Evolutionary conservation across 345 rosid genomes (phyloP).

Genomic region (Bruguiera gymnorhiza): DNA sequence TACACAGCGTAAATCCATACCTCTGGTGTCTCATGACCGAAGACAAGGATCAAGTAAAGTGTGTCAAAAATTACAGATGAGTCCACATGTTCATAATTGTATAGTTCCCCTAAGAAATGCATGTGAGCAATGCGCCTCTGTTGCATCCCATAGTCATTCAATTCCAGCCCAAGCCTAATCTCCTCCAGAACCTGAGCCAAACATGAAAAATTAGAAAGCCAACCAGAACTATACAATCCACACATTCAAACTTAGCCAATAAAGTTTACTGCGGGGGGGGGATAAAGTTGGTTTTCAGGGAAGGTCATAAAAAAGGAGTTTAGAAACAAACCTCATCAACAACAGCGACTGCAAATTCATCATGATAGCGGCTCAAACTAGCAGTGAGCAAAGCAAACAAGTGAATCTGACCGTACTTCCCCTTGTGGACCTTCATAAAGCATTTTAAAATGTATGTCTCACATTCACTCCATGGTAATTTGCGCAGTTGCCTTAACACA

Average conservation of each 20-base stretch:
- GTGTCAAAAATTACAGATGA: slow-evolving; percentile 97
- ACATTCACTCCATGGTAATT: slow-evolving; percentile 94
- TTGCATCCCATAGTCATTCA: slow-evolving; percentile 96
- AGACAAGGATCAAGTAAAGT: slow-evolving; percentile 70
- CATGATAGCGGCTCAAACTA: slow-evolving; percentile 97
- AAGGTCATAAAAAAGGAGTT: background rate
- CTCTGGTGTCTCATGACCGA: slow-evolving; percentile 83
- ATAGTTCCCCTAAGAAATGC: slow-evolving; percentile 95
- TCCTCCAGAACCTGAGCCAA: slow-evolving; percentile 89
- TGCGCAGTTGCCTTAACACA: slow-evolving; percentile 95
- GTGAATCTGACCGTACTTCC: slow-evolving; percentile 97
- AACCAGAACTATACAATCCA: background rate
- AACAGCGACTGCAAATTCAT: slow-evolving; percentile 94
- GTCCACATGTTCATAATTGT: slow-evolving; percentile 96
- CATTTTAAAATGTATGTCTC: slow-evolving; percentile 90
- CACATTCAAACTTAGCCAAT: background rate
- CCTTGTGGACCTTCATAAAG: slow-evolving; percentile 95
- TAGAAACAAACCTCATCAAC: slow-evolving; percentile 87
- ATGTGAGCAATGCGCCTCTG: slow-evolving; percentile 96
- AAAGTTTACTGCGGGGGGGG: background rate
- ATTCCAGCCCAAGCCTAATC: slow-evolving; percentile 86
- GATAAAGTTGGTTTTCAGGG: background rate
- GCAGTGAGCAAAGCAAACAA: slow-evolving; percentile 96
- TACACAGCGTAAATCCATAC: slow-evolving; percentile 27
- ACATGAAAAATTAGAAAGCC: slow-evolving; percentile 10